phyloP scores from a whole-genome alignment of 768 basidiomycete species.

The Hirschioporus abietinus region DNA sequence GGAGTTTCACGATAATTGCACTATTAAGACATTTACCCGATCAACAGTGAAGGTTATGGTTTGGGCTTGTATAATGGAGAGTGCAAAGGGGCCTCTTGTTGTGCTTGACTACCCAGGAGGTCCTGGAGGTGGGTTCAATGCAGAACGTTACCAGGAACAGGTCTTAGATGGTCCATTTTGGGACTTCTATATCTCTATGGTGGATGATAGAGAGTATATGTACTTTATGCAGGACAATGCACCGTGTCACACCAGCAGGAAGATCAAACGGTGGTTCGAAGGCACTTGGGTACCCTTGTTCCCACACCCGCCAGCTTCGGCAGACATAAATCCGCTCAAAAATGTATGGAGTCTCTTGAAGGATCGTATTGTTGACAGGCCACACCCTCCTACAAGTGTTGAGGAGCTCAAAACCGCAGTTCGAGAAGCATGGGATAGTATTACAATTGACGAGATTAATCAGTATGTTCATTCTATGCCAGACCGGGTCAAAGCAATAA shows the following conservation, averaged over 20 bases:
- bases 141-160: too few relatives aligned
- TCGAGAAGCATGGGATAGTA: too few relatives aligned
- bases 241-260: conserved; percentile 6
- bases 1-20: conserved; percentile 13
- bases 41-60: conserved; percentile 10
- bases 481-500: conserved; percentile 5
- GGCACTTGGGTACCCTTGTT: too few relatives aligned
- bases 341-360: conserved; percentile 9
- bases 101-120: conserved; percentile 16
- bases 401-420: conserved; percentile 3
- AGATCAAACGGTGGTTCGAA: conserved; percentile 10
- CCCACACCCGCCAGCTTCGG: conserved; percentile 9
- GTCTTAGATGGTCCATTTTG: conserved; percentile 9
- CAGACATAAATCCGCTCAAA: conserved; percentile 10
- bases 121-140: conserved; percentile 11
- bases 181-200: conserved; percentile 5
- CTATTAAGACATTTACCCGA: conserved; percentile 10
- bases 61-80: conserved; percentile 12
- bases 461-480: conserved; percentile 4
- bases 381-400: conserved; percentile 1
- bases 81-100: conserved; percentile 12
- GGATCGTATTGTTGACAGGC: neutral
- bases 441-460: conserved; percentile 8
- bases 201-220: neutral
- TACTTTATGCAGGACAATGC: conserved; percentile 15